Evolutionary conservation across 2,329 filamentous ascomycete genomes (phyloP).

Genomic region (Didymella pomorum): DNA sequence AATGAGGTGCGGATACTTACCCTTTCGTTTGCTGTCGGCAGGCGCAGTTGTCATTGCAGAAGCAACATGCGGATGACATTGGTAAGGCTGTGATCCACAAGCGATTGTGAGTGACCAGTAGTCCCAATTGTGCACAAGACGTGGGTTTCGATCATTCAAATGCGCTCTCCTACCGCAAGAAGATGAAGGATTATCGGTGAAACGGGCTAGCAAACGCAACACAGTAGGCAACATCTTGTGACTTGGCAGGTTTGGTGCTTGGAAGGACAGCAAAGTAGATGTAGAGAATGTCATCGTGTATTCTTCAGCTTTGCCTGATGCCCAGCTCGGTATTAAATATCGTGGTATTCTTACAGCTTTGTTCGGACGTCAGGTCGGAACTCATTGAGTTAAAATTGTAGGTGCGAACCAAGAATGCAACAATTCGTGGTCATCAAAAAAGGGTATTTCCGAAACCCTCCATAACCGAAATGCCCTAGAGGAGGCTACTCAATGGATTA

Average conservation of each 20-base stretch:
- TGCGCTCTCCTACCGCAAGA: background rate
- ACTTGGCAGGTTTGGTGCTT: background rate
- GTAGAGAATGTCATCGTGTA: slow-evolving; percentile 1
- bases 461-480: background rate
- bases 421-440: slow-evolving; percentile 16
- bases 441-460: slow-evolving; percentile 24
- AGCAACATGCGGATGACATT: background rate
- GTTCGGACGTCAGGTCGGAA: slow-evolving; percentile 31
- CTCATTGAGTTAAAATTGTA: slow-evolving; percentile 28
- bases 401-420: slow-evolving; percentile 11
- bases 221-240: background rate
- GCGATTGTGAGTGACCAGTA: slow-evolving; percentile 2
- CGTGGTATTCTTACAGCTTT: slow-evolving; percentile 27
- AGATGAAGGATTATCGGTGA: background rate
- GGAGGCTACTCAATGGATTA: background rate
- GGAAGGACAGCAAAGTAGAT: background rate
- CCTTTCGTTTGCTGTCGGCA: slow-evolving; percentile 1
- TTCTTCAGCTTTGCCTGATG: background rate
- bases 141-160: background rate
- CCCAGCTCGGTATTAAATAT: slow-evolving; percentile 18
- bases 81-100: background rate
- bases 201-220: background rate
- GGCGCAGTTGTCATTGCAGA: background rate
- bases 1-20: background rate
- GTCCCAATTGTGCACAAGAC: background rate